phyloP scores from a whole-genome alignment of 2,329 filamentous ascomycete species.

The Fusarium agapanthi region DNA sequence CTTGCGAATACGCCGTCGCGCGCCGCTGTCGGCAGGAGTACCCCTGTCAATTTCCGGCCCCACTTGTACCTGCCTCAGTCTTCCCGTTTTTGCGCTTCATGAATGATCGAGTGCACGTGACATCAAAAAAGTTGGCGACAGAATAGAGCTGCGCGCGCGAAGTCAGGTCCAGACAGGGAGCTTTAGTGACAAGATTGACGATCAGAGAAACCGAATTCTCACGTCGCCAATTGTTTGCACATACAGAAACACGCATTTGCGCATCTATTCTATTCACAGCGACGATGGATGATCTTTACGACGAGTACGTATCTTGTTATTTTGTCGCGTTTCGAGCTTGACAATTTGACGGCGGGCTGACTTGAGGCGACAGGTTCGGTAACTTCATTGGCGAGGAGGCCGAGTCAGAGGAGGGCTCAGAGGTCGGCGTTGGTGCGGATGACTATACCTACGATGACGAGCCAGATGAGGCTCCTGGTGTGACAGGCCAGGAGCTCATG shows the following conservation, averaged over 20 bases:
- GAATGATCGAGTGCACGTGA: constrained; percentile 37
- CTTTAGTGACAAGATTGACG: constrained; percentile 34
- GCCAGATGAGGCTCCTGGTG: constrained; percentile 68
- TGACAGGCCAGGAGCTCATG: constrained; percentile 86
- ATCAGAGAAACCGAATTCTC: constrained; percentile 31
- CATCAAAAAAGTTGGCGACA: constrained; percentile 44
- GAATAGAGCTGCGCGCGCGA: constrained; percentile 36
- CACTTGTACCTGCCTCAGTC: constrained; percentile 33
- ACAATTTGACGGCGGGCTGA: constrained; percentile 29
- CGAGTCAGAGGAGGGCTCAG: constrained; percentile 85
- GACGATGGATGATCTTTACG: constrained; percentile 93
- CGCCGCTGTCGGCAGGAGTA: constrained; percentile 39
- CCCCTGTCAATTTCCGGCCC: constrained; percentile 27
- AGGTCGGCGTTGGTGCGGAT: constrained; percentile 75
- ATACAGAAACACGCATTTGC: constrained; percentile 21
- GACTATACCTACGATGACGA: constrained; percentile 87
- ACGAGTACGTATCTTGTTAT: constrained; percentile 70
- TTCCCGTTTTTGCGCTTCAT: not conserved
- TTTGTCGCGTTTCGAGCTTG: constrained; percentile 6
- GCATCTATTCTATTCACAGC: constrained; percentile 7
- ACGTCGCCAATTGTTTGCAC: constrained; percentile 27
- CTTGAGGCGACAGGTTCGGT: constrained; percentile 74
- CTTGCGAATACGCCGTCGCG: constrained; percentile 37
- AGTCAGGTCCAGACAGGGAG: constrained; percentile 20
- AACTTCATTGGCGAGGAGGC: constrained; percentile 97